Evolutionary conservation across 2,329 filamentous ascomycete species (phyloP).

Genomic region (Fusarium equiseti): DNA sequence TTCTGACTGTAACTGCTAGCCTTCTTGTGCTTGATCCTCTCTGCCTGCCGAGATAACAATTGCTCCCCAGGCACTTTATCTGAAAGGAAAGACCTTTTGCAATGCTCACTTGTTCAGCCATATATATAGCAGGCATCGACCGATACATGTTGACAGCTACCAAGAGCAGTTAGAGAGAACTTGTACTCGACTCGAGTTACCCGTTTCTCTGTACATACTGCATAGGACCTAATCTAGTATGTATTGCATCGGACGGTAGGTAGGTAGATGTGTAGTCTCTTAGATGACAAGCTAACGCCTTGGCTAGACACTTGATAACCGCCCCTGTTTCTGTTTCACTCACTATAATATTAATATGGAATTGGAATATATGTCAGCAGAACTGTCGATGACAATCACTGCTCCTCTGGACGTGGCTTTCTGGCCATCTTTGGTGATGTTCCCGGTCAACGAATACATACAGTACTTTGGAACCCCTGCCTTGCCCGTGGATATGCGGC

Average conservation of each 20-base stretch:
- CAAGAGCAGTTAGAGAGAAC: background rate
- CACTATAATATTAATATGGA: slow-evolving; percentile 3
- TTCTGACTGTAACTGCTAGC: slow-evolving; percentile 1
- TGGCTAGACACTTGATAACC: slow-evolving; percentile 4
- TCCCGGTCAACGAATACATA: slow-evolving; percentile 7
- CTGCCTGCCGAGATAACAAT: background rate
- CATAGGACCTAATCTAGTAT: background rate
- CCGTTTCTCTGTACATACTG: background rate
- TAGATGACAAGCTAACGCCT: slow-evolving; percentile 19
- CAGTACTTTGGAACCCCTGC: slow-evolving; percentile 29
- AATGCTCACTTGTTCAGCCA: background rate
- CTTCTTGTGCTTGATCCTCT: slow-evolving; percentile 6
- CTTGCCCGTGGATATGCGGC: slow-evolving; percentile 16
- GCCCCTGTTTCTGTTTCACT: slow-evolving; percentile 15
- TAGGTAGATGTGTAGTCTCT: background rate
- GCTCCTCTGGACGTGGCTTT: slow-evolving; percentile 32
- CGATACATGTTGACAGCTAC: background rate
- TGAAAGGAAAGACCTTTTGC: background rate
- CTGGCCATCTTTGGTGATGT: slow-evolving; percentile 27
- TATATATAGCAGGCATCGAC: slow-evolving; percentile 4
- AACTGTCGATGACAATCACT: slow-evolving; percentile 27
- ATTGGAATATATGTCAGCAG: slow-evolving; percentile 7
- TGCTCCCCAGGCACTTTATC: background rate
- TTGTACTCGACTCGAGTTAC: slow-evolving; percentile 4
- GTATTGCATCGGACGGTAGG: slow-evolving; percentile 23